phyloP scores from a whole-genome alignment of 495 filamentous ascomycete genomes.

The Umbilicaria muhlenbergii region DNA sequence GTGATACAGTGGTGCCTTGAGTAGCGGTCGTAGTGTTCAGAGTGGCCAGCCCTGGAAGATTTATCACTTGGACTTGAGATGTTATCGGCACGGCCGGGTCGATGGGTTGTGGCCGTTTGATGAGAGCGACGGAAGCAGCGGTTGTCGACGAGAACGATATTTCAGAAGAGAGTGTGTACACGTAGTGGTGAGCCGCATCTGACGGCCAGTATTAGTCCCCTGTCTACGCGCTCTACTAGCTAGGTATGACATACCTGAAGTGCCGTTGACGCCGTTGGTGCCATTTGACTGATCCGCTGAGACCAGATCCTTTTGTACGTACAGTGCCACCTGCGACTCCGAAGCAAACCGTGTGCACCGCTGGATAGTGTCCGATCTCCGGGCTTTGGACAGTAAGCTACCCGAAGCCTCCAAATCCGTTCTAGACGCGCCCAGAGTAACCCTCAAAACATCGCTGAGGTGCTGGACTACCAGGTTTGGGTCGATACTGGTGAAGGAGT shows the following conservation, averaged over 20 bases:
- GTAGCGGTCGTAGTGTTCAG: constrained; percentile 45
- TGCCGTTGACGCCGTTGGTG: constrained; percentile 29
- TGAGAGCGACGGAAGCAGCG: constrained; percentile 67
- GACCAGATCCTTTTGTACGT: constrained; percentile 71
- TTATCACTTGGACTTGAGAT: constrained; percentile 80
- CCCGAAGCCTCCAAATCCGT: constrained; percentile 64
- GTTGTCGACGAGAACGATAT: constrained; percentile 65
- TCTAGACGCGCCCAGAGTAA: constrained; percentile 70
- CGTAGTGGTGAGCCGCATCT: constrained; percentile 30
- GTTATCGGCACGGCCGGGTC: constrained; percentile 63
- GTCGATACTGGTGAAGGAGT: constrained; percentile 31
- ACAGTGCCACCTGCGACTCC: constrained; percentile 73
- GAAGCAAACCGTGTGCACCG: constrained; percentile 79
- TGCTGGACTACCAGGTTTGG: constrained; percentile 58
- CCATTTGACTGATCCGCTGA: constrained; percentile 35
- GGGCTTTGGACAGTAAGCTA: constrained; percentile 61
- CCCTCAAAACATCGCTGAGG: constrained; percentile 59
- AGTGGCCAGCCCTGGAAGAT: constrained; percentile 64
- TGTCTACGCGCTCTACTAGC: constrained; percentile 1
- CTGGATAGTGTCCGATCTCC: constrained; percentile 61
- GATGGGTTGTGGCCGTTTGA: constrained; percentile 78
- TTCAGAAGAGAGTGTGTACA: constrained; percentile 67
- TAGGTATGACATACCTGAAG: constrained; percentile 4
- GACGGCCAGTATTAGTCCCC: background rate
- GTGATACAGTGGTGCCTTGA: constrained; percentile 57